Percentiles rank a stretch among this genome's conserved stretches.
These are phyloP conservation scores for Litsea cubeba DNA, from an alignment of 164 flowering plant species.

Conservation along the genomic window DNA sequence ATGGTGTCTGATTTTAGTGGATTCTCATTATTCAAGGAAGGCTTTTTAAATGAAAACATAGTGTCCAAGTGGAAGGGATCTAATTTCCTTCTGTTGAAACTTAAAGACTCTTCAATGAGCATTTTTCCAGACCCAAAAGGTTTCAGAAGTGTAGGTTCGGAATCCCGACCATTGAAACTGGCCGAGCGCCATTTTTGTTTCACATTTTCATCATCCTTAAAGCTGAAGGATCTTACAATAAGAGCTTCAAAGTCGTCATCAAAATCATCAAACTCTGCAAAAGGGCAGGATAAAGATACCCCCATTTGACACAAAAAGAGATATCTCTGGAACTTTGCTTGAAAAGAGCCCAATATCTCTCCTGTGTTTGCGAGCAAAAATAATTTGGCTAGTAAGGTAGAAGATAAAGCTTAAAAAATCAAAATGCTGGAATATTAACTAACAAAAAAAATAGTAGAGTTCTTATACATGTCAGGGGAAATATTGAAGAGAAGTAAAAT, in stretches of 20 bases:
- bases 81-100: conserved; percentile 36
- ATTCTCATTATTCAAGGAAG: conserved; percentile 6
- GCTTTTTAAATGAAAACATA: conserved; percentile 27
- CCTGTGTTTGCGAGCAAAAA: not conserved
- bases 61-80: conserved; percentile 27
- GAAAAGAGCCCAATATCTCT: not conserved
- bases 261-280: conserved; percentile 35
- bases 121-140: conserved; percentile 17
- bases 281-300: conserved; percentile 49
- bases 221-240: conserved; percentile 50
- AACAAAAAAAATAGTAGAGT: not conserved
- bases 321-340: not conserved
- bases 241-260: conserved; percentile 41
- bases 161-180: conserved; percentile 44
- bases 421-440: not conserved
- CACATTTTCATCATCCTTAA: conserved; percentile 35
- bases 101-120: conserved; percentile 40
- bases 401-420: not conserved
- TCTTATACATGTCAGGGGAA: not conserved
- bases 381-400: not conserved
- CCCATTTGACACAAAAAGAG: conserved; percentile 42
- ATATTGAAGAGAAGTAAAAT: not conserved
- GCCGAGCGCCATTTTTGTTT: conserved; percentile 40
- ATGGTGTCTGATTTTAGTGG: conserved; percentile 1
- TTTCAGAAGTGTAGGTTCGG: conserved; percentile 42